Evolutionary conservation across 2,329 filamentous ascomycete genomes (phyloP).

Genomic region (Monilinia fructigena): DNA sequence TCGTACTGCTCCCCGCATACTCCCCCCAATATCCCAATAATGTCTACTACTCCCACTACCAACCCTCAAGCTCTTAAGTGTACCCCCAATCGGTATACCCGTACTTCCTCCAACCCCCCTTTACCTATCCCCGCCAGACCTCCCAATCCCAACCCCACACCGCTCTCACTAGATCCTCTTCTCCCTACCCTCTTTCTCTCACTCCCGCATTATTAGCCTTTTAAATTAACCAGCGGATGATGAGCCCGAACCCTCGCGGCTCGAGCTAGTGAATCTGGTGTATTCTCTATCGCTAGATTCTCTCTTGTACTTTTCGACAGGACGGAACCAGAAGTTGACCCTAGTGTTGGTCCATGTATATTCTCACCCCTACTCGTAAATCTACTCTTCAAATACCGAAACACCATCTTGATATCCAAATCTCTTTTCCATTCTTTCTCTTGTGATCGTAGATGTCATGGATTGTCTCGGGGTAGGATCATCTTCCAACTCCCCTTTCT

Average conservation of each 20-base stretch:
- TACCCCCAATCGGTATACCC: background rate
- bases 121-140: constrained; percentile 57
- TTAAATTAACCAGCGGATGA: constrained; percentile 73
- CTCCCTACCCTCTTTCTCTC: constrained; percentile 52
- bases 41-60: constrained; percentile 70
- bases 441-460: constrained; percentile 27
- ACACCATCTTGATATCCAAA: constrained; percentile 86
- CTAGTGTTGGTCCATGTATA: too few relatives aligned
- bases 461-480: constrained; percentile 32
- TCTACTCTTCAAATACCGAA: constrained; percentile 77
- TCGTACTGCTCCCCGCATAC: constrained; percentile 64
- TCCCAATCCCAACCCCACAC: constrained; percentile 58
- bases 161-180: constrained; percentile 81
- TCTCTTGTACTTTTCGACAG: constrained; percentile 42
- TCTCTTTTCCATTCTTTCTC: constrained; percentile 78
- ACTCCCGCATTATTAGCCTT: constrained; percentile 36
- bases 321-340: background rate
- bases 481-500: constrained; percentile 25
- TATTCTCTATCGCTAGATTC: constrained; percentile 50
- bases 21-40: constrained; percentile 81
- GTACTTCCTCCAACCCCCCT: background rate
- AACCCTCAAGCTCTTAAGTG: constrained; percentile 23
- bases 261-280: constrained; percentile 69
- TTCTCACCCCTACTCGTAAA: constrained; percentile 53
- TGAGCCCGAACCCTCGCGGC: constrained; percentile 83